Base-by-base conservation (phyloP, 176 grass and related monocot genomes). In the Ensete ventricosum region DNA sequence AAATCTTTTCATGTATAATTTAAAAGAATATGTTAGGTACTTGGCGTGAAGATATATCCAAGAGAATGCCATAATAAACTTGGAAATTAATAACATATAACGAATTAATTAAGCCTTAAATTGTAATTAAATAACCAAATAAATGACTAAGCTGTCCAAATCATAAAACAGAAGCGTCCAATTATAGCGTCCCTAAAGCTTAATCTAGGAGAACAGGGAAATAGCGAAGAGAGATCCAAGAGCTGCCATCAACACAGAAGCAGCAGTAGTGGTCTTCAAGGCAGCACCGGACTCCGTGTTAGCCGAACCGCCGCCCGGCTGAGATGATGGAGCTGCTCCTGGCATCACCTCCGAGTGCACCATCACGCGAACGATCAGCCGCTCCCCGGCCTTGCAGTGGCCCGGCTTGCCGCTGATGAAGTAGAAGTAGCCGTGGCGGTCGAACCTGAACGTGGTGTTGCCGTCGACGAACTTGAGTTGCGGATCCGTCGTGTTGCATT, bases 331-430 rank as follows among this genome's bases (percentile, higher is more conserved):
- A 67, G 64, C 64, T 24, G 64, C 24, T 14, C 11, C 11, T 24
- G 64, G 8, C 5, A 29, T 16, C n/a, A 19, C 60, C 64, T 2
- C 11, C 7, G 1, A 62, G 4, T 71, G 74, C 14, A 73, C 54
- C 69, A 53, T 73, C 53, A 89, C 89, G 52, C 81, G 81, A 22
- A 82, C 72, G 72, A 89, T 87, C 89, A 96, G 82, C 82, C 89
- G 75, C 89, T 92, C 82, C 1, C 92, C 92, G 0, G 67, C 72
- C 78, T 76, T 73, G 77, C 92, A 96, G 87, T 82, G 87, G 0
- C 84, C 82, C 0, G 78, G 78, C 75, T 81, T 69, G 66, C 92
- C 92, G 27, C 92, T 96, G 80, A 96, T 68, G 89, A 92, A 89
- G 92, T 77, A 96, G 84, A 85, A 78, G 68, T 73, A 68, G 0